Conservation (phyloP, 148 eudicot species). For the Amaranthus hypochondriacus region DNA sequence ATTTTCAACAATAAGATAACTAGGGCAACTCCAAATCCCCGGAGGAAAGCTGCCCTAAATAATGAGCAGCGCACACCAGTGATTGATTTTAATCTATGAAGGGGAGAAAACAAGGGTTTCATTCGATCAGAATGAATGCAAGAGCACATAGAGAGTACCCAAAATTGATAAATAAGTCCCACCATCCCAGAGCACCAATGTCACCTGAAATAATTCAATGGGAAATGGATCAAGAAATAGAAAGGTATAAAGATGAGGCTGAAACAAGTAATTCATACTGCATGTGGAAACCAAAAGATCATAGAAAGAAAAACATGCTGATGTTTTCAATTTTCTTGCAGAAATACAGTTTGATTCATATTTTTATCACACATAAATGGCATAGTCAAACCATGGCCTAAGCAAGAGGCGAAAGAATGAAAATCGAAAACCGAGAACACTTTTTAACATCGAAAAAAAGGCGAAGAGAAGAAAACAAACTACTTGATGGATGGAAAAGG, state of each 20-base stretch:
- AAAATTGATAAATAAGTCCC: conserved; percentile 87
- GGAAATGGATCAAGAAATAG: not conserved
- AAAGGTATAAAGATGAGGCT: not conserved
- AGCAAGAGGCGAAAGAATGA: not conserved
- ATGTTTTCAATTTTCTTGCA: not conserved
- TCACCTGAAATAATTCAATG: conserved; percentile 47
- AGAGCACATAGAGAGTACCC: conserved; percentile 40
- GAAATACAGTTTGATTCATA: not conserved
- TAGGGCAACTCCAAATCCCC: not conserved
- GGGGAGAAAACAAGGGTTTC: not conserved
- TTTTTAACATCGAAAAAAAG: too few relatives aligned
- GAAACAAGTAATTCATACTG: not conserved
- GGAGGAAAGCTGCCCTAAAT: not conserved
- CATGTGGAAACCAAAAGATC: not conserved
- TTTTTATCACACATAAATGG: not conserved
- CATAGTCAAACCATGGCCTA: not conserved
- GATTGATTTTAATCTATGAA: not conserved
- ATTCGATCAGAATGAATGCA: not conserved
- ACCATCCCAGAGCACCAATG: conserved; percentile 84
- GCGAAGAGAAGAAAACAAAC: too few relatives aligned
- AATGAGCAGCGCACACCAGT: not conserved
- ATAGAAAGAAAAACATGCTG: not conserved
- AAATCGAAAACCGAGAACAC: too few relatives aligned
- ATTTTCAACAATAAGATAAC: not conserved
- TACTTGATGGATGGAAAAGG: too few relatives aligned